A percentile compares a stretch with the other conserved stretches of the same genome.
These are phyloP conservation scores for Salvia rosmarinus DNA, from an alignment of 257 asterid species.

Conservation along the genomic window DNA sequence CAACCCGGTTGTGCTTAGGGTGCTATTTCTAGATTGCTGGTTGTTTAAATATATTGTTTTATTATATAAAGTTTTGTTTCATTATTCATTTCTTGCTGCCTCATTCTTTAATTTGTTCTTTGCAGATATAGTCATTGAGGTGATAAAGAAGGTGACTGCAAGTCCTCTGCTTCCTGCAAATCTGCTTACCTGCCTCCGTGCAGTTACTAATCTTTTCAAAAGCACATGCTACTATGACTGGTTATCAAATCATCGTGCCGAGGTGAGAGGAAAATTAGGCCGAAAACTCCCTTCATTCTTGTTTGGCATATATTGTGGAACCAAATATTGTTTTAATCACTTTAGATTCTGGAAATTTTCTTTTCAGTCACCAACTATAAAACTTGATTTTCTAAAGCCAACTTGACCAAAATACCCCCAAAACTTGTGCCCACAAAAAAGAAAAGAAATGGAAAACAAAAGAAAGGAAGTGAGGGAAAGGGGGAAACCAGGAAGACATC, in stretches of 20 bases:
- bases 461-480: not conserved
- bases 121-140: conserved; percentile 66
- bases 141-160: conserved; percentile 80
- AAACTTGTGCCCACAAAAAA: not conserved
- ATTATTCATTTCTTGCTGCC: conserved; percentile 15
- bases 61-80: not conserved
- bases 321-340: not conserved
- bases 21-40: not conserved
- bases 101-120: conserved; percentile 30
- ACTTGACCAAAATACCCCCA: not conserved
- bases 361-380: not conserved
- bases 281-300: conserved; percentile 1
- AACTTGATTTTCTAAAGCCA: not conserved
- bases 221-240: conserved; percentile 56
- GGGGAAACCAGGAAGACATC: not conserved
- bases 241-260: conserved; percentile 71
- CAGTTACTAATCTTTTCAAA: conserved; percentile 82
- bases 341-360: not conserved
- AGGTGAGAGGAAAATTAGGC: conserved; percentile 50
- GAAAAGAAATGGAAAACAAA: not conserved
- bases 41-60: not conserved
- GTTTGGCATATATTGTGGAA: conserved; percentile 17
- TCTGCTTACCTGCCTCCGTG: conserved; percentile 87
- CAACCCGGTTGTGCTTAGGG: not conserved
- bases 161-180: conserved; percentile 81